Evolutionary conservation across 805 yeast genomes (phyloP), one percentile per base, ranked within the genome.

Genomic region (Candida vartiovaarae): DNA sequence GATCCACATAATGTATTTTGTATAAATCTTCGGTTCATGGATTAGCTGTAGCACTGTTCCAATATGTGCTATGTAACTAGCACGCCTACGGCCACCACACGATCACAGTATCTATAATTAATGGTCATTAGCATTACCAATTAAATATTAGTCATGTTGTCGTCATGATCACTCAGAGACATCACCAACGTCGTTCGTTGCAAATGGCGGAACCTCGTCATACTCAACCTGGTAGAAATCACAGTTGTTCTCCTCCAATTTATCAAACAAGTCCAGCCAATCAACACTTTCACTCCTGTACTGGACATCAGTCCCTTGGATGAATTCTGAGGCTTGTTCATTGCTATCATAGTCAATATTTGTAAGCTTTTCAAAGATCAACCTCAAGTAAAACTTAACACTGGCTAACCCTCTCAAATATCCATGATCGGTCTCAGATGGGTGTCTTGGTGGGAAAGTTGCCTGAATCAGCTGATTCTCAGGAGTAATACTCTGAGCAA

Each of bases 401-500:
- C 93, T 78, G 30, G 68, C 64, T 33, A 93, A 62, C 0, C 99
- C 99, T 41, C 91, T 73, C 35, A 89, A 64, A 60, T 88, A 93
- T 1, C 99, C 99, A 49, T 65, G 59, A 63, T 93, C 99, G 3
- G 87, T 80, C 34, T 65, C 59, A 8, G 70, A 64, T 2, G 78
- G 76, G 53, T 81, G 80, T 34, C 61, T 67, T 1, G 97, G 96
- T 3, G 96, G 95, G 42, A 80, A 82, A 1, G 76, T 71, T 64
- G 15, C 68, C 56, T 37, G 34, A 3, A 49, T 53, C 45, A 34
- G 69, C 66, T 75, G 76, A 36, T 77, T 82, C 78, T 78, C 30
- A 31, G 50, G 48, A 3, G 88, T 84, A 11, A 88, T 82, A 56
- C 95, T 84, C 59, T 90, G 95, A 1, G 98, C 98, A 71, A 93